These are phyloP conservation scores for Hypoxylon cercidicola DNA, from an alignment of 495 filamentous ascomycete species.

Conservation along the genomic window DNA sequence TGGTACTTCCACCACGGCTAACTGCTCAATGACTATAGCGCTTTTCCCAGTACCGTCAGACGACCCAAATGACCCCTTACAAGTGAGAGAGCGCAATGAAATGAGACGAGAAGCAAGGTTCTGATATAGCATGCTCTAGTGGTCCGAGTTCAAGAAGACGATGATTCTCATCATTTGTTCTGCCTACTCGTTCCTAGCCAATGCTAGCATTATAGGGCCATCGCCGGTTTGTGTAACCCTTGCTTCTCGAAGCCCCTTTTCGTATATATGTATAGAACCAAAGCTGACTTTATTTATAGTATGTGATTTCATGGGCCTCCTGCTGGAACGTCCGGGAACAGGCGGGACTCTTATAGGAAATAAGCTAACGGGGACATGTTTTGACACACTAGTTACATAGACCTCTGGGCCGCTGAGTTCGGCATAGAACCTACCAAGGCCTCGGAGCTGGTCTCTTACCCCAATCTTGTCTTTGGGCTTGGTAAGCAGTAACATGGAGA, in stretches of 20 bases:
- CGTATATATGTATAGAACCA: too few relatives aligned
- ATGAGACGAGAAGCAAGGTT: background rate
- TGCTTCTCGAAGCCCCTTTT: too few relatives aligned
- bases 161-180: slow-evolving; percentile 68
- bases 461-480: slow-evolving; percentile 71
- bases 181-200: slow-evolving; percentile 70
- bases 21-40: too few relatives aligned
- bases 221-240: too few relatives aligned
- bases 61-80: slow-evolving; percentile 73
- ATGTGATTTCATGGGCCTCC: too few relatives aligned
- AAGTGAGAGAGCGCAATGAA: slow-evolving; percentile 50
- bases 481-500: slow-evolving; percentile 44
- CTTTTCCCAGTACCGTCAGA: slow-evolving; percentile 70
- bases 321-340: too few relatives aligned
- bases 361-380: too few relatives aligned
- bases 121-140: slow-evolving; percentile 46
- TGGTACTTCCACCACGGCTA: too few relatives aligned
- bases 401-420: slow-evolving; percentile 66
- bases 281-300: too few relatives aligned
- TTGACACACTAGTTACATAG: too few relatives aligned
- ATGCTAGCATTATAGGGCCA: slow-evolving; percentile 66
- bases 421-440: slow-evolving; percentile 59
- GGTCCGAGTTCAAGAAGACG: slow-evolving; percentile 68
- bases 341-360: too few relatives aligned
- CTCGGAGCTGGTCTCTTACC: slow-evolving; percentile 68